Conservation (phyloP, 139 green algal species). For the Picochlorum sp. region DNA sequence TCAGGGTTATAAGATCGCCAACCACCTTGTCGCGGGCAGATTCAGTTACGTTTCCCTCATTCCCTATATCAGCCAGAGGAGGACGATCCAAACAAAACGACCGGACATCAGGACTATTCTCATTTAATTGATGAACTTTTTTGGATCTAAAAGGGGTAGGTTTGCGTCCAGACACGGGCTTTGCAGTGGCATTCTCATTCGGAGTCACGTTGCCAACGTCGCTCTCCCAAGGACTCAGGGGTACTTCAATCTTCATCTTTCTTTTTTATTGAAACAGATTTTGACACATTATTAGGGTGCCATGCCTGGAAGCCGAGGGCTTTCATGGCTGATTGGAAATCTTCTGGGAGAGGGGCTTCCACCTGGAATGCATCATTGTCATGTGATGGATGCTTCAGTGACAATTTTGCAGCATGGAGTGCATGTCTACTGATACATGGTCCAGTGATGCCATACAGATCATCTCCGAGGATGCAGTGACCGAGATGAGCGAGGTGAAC, state of each 20-base stretch:
- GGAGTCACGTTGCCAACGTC: not conserved
- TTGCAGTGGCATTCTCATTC: not conserved
- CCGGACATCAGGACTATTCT: not conserved
- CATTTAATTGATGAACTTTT: not conserved
- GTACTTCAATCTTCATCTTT: conserved; percentile 1
- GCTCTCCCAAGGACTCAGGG: not conserved
- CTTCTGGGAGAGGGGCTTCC: not conserved
- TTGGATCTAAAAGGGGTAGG: not conserved
- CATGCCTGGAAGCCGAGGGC: not conserved
- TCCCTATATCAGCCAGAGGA: not conserved
- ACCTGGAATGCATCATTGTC: conserved; percentile 2
- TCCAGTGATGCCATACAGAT: conserved; percentile 45
- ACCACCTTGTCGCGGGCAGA: not conserved
- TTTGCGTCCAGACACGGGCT: not conserved
- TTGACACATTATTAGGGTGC: too few relatives aligned
- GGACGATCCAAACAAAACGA: not conserved
- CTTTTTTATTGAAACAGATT: too few relatives aligned
- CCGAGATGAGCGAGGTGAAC: conserved; percentile 52
- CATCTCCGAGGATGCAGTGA: conserved; percentile 51
- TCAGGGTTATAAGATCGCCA: not conserved
- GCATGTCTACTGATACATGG: conserved; percentile 57
- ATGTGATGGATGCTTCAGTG: conserved; percentile 36
- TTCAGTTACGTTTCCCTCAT: not conserved
- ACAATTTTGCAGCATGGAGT: conserved; percentile 50
- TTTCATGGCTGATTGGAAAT: not conserved